Evolutionary conservation across 2,329 filamentous ascomycete species (phyloP).

Genomic region (Aspergillus novofumigatus): DNA sequence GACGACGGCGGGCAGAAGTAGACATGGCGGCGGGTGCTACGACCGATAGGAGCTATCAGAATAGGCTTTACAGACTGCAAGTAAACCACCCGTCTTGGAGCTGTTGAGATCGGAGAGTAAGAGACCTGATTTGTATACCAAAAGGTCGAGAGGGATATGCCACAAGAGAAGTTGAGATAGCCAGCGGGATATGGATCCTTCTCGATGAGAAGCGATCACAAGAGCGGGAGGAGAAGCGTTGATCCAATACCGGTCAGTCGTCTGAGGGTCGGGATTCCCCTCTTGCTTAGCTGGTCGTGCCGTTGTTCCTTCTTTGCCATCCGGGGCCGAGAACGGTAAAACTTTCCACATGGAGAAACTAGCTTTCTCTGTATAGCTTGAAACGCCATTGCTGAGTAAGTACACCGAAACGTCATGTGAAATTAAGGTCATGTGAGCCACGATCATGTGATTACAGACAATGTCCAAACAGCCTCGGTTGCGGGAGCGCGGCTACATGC

Average conservation of each 20-base stretch:
- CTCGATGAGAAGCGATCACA: not conserved
- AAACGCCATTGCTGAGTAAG: not conserved
- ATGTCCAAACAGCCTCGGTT: constrained; percentile 24
- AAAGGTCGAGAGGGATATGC: not conserved
- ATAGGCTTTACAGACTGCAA: constrained; percentile 4
- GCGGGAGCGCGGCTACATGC: constrained; percentile 23
- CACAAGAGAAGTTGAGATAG: not conserved
- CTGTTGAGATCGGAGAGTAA: not conserved
- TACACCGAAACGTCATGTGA: not conserved
- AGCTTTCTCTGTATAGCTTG: not conserved
- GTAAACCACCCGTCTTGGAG: not conserved
- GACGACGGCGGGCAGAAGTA: constrained; percentile 85
- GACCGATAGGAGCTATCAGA: constrained; percentile 5
- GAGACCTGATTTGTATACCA: not conserved
- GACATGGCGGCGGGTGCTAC: constrained; percentile 59
- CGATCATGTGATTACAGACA: constrained; percentile 9
- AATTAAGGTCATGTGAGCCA: not conserved
- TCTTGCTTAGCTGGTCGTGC: not conserved
- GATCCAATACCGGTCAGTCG: not conserved
- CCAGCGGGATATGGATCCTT: not conserved
- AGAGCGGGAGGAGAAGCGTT: constrained; percentile 12
- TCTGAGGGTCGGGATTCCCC: not conserved
- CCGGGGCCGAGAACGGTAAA: constrained; percentile 9
- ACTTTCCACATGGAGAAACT: constrained; percentile 17
- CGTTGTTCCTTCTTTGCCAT: not conserved